Conservation (phyloP, 345 rosid species). For the Abelmoschus esculentus region DNA sequence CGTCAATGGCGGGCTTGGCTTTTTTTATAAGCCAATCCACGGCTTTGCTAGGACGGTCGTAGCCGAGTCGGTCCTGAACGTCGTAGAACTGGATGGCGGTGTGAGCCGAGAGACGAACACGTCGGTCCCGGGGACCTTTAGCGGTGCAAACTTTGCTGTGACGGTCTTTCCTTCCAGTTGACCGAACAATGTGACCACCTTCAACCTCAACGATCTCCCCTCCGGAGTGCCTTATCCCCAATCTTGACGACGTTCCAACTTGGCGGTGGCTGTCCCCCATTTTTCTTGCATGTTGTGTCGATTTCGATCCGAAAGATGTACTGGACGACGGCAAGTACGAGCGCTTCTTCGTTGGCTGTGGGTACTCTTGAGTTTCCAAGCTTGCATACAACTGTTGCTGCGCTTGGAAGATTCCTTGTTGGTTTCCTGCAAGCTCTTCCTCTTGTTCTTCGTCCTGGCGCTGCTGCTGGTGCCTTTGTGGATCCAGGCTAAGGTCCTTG, state of each 20-base stretch:
- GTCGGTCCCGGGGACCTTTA: constrained; percentile 89
- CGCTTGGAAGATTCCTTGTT: constrained; percentile 10
- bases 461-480: constrained; percentile 44
- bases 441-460: constrained; percentile 13
- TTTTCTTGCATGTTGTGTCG: constrained; percentile 43
- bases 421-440: too few species aligned
- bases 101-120: constrained; percentile 86
- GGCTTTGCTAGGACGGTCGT: constrained; percentile 89
- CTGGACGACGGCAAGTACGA: constrained; percentile 10
- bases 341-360: constrained; percentile 30
- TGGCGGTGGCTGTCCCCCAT: constrained; percentile 43
- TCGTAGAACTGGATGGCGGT: constrained; percentile 98
- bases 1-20: constrained; percentile 75
- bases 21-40: constrained; percentile 90
- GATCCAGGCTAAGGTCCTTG: constrained; percentile 47
- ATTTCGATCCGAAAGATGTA: constrained; percentile 18
- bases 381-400: constrained; percentile 25
- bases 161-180: constrained; percentile 79
- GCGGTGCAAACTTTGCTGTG: constrained; percentile 96
- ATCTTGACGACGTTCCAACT: constrained; percentile 41
- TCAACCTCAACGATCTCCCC: constrained; percentile 84
- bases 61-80: constrained; percentile 90
- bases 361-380: constrained; percentile 21
- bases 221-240: constrained; percentile 43
- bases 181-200: constrained; percentile 92